These are phyloP conservation scores for Hsuehochloa calcarea DNA, from an alignment of 176 grass and related monocot species.

Conservation along the genomic window DNA sequence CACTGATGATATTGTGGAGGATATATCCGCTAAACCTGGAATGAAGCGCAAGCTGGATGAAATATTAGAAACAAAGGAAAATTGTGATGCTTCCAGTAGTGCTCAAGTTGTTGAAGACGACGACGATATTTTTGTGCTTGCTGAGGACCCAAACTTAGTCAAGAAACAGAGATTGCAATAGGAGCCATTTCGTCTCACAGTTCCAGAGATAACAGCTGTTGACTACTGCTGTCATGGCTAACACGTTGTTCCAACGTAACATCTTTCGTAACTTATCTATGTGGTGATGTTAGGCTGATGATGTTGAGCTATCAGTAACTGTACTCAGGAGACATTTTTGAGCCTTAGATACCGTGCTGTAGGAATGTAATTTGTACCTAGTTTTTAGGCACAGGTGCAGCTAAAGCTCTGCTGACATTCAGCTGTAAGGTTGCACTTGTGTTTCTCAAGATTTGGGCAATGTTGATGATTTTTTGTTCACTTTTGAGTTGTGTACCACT, in stretches of 20 bases:
- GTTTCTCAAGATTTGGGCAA: conserved; percentile 9
- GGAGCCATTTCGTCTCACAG: neutral
- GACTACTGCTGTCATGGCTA: conserved; percentile 48
- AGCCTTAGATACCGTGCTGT: conserved; percentile 23
- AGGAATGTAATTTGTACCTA: conserved; percentile 58
- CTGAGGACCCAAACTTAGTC: conserved; percentile 45
- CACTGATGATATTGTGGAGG: conserved; percentile 5
- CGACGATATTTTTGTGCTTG: conserved; percentile 41
- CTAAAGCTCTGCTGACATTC: conserved; percentile 28
- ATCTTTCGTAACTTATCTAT: conserved; percentile 38
- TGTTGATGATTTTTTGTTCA: conserved; percentile 14
- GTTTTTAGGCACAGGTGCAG: conserved; percentile 46
- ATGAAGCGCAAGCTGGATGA: conserved; percentile 82
- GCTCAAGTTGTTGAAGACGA: conserved; percentile 70
- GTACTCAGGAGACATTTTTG: conserved; percentile 11
- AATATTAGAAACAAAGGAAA: conserved; percentile 45
- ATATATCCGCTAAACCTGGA: conserved; percentile 39
- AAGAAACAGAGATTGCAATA: conserved; percentile 88
- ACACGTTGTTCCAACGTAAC: conserved; percentile 45
- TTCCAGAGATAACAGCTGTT: conserved; percentile 32
- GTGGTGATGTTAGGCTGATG: conserved; percentile 30
- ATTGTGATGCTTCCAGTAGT: conserved; percentile 39
- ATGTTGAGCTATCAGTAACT: conserved; percentile 13
- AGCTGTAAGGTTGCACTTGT: conserved; percentile 20
- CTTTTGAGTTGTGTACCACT: neutral